A percentile compares a stretch with the other conserved stretches of the same genome.
Evolutionary conservation across 441 rosid species (phyloP).

Genomic region (Corymbia calophylla): DNA sequence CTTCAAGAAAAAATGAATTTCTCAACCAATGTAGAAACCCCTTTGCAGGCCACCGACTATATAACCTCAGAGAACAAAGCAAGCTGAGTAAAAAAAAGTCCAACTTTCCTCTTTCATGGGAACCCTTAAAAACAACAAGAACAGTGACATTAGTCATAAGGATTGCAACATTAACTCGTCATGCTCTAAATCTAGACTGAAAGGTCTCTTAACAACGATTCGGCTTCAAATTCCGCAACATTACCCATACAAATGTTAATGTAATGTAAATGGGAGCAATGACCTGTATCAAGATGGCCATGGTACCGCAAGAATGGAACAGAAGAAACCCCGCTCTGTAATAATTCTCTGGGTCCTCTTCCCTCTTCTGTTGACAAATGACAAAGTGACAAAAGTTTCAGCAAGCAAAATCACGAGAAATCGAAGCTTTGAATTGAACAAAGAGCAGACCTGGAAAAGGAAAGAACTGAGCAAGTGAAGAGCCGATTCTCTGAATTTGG

Average conservation of each 20-base stretch:
- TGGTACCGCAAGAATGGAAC: background rate
- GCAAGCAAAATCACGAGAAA: background rate
- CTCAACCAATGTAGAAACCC: background rate
- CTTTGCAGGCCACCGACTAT: background rate
- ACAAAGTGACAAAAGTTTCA: background rate
- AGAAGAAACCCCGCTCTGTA: background rate
- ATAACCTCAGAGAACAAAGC: background rate
- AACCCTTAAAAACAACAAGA: background rate
- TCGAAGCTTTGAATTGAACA: background rate
- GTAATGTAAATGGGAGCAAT: background rate
- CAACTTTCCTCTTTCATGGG: background rate
- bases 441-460: background rate
- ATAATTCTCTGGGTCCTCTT: constrained; percentile 6
- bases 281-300: constrained; percentile 2
- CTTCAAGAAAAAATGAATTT: background rate
- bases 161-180: background rate
- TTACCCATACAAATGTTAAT: background rate
- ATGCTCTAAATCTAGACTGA: background rate
- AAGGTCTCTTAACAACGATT: background rate
- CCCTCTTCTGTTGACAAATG: background rate
- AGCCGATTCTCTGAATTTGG: background rate
- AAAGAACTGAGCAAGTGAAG: constrained; percentile 7
- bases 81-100: background rate
- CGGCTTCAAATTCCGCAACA: background rate
- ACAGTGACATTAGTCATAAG: background rate